phyloP scores from a whole-genome alignment of 768 basidiomycete genomes.

The Serendipita vermifera region DNA sequence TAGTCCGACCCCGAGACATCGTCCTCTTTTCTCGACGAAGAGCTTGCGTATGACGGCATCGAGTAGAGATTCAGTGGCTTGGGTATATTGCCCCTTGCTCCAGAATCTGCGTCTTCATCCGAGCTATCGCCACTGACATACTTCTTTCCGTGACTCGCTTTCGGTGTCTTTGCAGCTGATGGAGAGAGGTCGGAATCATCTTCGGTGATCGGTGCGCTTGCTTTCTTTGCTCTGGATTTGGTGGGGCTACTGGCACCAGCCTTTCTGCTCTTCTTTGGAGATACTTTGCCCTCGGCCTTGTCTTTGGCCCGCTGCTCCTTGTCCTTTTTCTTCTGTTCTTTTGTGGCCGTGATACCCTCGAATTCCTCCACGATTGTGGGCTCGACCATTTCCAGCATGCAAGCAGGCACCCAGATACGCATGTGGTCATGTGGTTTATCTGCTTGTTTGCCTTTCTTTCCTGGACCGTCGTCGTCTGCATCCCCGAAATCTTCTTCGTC shows the following conservation, averaged over 20 bases:
- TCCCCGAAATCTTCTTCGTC: constrained; percentile 36
- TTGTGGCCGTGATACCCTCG: constrained; percentile 37
- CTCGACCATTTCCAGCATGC: constrained; percentile 55
- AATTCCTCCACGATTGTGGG: constrained; percentile 52
- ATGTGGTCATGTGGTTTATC: constrained; percentile 43
- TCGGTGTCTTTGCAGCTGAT: too few relatives aligned
- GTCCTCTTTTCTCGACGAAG: too few relatives aligned
- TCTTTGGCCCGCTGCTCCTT: constrained; percentile 13
- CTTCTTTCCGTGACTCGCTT: neutral
- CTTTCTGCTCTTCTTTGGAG: neutral
- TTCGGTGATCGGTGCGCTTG: too few relatives aligned
- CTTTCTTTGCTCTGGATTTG: too few relatives aligned
- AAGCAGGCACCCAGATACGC: constrained; percentile 73
- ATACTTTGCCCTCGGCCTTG: neutral
- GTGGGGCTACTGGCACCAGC: too few relatives aligned
- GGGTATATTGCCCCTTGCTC: neutral
- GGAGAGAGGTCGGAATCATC: too few relatives aligned
- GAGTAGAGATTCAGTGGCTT: neutral
- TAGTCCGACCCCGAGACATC: too few relatives aligned
- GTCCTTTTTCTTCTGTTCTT: constrained; percentile 34
- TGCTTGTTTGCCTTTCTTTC: constrained; percentile 27
- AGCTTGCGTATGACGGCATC: neutral
- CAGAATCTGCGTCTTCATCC: neutral
- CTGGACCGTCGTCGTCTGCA: constrained; percentile 34
- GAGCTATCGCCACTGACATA: neutral